Conservation (phyloP, 106 monocot species). For the Dendrobium catenatum region DNA sequence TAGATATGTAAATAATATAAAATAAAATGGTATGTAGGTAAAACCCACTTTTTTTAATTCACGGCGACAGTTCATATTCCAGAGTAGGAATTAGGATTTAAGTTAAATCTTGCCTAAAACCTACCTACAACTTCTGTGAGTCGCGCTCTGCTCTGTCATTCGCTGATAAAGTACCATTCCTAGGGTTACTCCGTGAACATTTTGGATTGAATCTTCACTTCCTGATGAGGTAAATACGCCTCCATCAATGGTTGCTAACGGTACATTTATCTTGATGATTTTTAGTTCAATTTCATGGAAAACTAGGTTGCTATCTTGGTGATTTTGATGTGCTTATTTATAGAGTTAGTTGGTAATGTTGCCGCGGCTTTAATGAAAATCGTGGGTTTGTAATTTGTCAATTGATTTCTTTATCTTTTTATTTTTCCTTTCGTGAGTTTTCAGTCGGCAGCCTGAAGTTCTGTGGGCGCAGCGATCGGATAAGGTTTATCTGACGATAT, state of each 20-base stretch:
- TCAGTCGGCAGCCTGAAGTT: slow-evolving; percentile 81
- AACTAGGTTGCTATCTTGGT: not conserved
- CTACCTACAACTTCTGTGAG: too few species aligned
- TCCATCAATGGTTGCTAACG: not conserved
- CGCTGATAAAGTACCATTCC: too few species aligned
- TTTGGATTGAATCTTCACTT: not conserved
- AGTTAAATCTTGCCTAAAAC: too few species aligned
- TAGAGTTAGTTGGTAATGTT: not conserved
- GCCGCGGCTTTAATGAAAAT: not conserved
- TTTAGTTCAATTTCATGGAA: not conserved
- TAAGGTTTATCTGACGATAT: slow-evolving; percentile 73
- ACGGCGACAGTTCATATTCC: too few species aligned
- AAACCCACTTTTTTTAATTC: too few species aligned
- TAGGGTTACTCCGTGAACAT: not conserved
- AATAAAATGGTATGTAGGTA: too few species aligned
- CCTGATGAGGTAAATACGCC: not conserved
- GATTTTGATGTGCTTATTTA: not conserved
- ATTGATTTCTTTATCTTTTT: not conserved
- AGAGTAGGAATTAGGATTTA: too few species aligned
- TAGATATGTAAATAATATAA: too few species aligned
- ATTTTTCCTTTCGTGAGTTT: not conserved
- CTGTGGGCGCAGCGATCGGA: slow-evolving; percentile 89
- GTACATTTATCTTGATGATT: not conserved
- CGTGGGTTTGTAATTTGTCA: slow-evolving; percentile 4
- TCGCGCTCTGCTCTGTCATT: too few species aligned